Evolutionary conservation across 139 green algal species (phyloP).

Genomic region (Dunaliella sp.): DNA sequence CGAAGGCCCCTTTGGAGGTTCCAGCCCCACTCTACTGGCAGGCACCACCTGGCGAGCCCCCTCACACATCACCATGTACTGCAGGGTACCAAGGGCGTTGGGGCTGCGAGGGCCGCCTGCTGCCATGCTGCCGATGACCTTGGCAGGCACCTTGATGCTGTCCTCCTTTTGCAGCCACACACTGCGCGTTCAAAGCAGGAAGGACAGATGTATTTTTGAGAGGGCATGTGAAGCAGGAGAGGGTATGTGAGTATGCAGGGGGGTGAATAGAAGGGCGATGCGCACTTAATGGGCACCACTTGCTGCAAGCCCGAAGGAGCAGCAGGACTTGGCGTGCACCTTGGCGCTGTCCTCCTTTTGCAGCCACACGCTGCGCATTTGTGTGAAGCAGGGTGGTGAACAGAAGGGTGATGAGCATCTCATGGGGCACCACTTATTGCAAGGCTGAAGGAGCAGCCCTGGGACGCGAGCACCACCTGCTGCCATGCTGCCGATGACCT

Average conservation of each 20-base stretch:
- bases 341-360: conserved; percentile 22
- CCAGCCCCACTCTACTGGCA: not conserved
- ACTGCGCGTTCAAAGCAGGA: too few relatives aligned
- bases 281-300: too few relatives aligned
- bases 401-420: too few relatives aligned
- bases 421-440: too few relatives aligned
- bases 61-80: conserved; percentile 6
- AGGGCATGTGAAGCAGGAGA: too few relatives aligned
- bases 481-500: conserved; percentile 14
- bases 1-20: not conserved
- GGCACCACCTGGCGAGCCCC: not conserved
- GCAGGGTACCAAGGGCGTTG: not conserved
- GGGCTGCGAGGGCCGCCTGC: not conserved
- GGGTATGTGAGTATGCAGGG: too few relatives aligned
- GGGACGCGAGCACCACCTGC: conserved; percentile 1
- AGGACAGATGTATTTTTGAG: too few relatives aligned
- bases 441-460: not conserved
- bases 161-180: conserved; percentile 35
- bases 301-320: too few relatives aligned
- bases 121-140: conserved; percentile 14
- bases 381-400: too few relatives aligned
- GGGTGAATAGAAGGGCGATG: too few relatives aligned
- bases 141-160: conserved; percentile 24
- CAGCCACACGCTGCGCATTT: conserved; percentile 38
- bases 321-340: conserved; percentile 29